These are phyloP conservation scores for Eucalyptus melliodora DNA, from an alignment of 345 rosid species.

Conservation along the genomic window DNA sequence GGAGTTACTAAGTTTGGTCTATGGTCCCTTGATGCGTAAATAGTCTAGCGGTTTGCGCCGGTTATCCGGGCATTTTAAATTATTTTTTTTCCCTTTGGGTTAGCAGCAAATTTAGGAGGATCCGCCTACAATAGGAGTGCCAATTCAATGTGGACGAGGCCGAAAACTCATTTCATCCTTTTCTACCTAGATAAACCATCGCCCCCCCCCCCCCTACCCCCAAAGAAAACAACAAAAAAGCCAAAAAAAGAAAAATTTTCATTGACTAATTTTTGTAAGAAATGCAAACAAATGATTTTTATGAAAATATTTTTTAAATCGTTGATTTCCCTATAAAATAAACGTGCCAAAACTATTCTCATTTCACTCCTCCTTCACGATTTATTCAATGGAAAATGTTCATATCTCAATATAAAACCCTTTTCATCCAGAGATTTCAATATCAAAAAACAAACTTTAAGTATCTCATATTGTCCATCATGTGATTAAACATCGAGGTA, in stretches of 20 bases:
- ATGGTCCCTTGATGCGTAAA: neutral
- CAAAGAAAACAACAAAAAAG: too few relatives aligned
- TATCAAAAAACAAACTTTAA: neutral
- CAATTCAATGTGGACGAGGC: neutral
- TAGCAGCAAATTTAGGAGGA: neutral
- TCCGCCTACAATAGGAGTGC: neutral
- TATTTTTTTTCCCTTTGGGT: neutral
- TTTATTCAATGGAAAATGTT: neutral
- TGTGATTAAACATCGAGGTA: neutral
- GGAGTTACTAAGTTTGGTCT: neutral
- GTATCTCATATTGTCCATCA: neutral
- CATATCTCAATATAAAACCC: neutral
- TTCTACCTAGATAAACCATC: neutral
- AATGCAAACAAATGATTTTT: neutral
- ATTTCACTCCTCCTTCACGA: neutral
- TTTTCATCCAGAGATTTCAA: neutral
- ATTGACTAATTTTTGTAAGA: fast-evolving
- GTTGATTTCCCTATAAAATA: neutral
- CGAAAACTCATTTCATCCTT: neutral
- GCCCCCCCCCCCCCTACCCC: too few relatives aligned
- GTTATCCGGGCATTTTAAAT: neutral
- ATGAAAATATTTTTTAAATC: neutral
- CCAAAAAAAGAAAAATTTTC: too few relatives aligned
- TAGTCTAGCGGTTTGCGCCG: neutral
- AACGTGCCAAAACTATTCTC: fast-evolving